Percentiles rank a stretch among this genome's conserved stretches.
Conservation (phyloP, 2,329 filamentous ascomycete species). For the Pseudogymnoascus sp. region DNA sequence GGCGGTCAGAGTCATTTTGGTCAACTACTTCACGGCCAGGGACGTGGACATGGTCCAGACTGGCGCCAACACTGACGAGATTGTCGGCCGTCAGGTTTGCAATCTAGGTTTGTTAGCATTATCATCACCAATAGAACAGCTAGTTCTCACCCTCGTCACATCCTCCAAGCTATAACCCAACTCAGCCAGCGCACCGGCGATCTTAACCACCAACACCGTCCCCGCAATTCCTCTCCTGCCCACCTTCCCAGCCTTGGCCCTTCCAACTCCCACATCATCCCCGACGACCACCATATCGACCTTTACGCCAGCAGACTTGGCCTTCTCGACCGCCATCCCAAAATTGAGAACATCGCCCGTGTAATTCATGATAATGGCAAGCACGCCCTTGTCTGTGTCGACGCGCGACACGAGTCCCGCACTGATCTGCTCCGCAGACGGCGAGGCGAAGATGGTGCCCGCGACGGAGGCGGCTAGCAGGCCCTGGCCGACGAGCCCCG, state of each 20-base stretch:
- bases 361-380: slow-evolving; percentile 96
- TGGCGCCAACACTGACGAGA: slow-evolving; percentile 77
- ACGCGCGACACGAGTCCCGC: slow-evolving; percentile 67
- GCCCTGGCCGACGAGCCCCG: slow-evolving; percentile 75
- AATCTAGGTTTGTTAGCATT: not conserved
- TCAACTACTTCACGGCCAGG: slow-evolving; percentile 61
- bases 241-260: slow-evolving; percentile 79
- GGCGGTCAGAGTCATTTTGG: slow-evolving; percentile 44
- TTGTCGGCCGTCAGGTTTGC: slow-evolving; percentile 68
- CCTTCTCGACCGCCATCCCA: slow-evolving; percentile 88
- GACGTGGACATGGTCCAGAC: slow-evolving; percentile 86
- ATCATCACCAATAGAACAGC: too few relatives aligned
- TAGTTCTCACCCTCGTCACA: slow-evolving; percentile 51
- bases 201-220: slow-evolving; percentile 86
- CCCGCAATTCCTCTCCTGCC: slow-evolving; percentile 86
- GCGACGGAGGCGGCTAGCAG: slow-evolving; percentile 75
- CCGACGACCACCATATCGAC: slow-evolving; percentile 88
- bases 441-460: slow-evolving; percentile 80
- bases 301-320: slow-evolving; percentile 66
- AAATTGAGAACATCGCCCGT: slow-evolving; percentile 88
- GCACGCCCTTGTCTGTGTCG: slow-evolving; percentile 62
- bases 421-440: slow-evolving; percentile 74
- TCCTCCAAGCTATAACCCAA: slow-evolving; percentile 60
- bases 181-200: slow-evolving; percentile 75
- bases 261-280: slow-evolving; percentile 85